A percentile compares a stretch with the other conserved stretches of the same genome.
phyloP scores from a whole-genome alignment of 2,329 filamentous ascomycete species.

The Periconia digitata region DNA sequence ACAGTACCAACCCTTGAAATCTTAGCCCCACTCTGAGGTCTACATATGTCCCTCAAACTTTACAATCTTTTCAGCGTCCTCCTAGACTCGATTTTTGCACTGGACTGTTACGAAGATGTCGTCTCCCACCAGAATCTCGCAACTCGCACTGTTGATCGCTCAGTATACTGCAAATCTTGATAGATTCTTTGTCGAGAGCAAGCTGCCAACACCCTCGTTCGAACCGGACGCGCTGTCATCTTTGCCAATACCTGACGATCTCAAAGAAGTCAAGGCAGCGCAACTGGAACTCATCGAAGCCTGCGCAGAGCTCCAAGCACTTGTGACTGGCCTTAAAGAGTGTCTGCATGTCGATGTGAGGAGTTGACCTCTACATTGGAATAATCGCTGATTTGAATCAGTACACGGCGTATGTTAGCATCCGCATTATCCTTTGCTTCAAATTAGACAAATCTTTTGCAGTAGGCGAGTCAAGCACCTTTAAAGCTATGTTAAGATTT shows the following conservation, averaged over 20 bases:
- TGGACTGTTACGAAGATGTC: not conserved
- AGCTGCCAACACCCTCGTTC: conserved; percentile 9
- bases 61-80: not conserved
- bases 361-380: not conserved
- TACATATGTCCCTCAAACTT: not conserved
- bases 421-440: conserved; percentile 14
- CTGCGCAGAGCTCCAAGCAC: conserved; percentile 10
- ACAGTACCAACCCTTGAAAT: too few relatives aligned
- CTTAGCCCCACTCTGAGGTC: too few relatives aligned
- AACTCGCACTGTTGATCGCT: not conserved
- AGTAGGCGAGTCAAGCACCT: conserved; percentile 11
- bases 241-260: conserved; percentile 11
- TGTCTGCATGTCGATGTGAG: conserved; percentile 6
- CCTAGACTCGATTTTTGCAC: not conserved
- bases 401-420: conserved; percentile 8
- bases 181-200: conserved; percentile 2
- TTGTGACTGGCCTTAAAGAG: conserved; percentile 11
- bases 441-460: conserved; percentile 13
- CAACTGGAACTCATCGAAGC: conserved; percentile 7
- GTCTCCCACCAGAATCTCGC: conserved; percentile 1
- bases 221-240: conserved; percentile 4
- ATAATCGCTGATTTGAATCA: conserved; percentile 2
- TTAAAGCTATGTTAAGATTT: conserved; percentile 12
- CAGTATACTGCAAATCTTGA: not conserved
- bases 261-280: conserved; percentile 7